phyloP scores from a whole-genome alignment of 306 rosid genomes.

The Rosa lucieae region DNA sequence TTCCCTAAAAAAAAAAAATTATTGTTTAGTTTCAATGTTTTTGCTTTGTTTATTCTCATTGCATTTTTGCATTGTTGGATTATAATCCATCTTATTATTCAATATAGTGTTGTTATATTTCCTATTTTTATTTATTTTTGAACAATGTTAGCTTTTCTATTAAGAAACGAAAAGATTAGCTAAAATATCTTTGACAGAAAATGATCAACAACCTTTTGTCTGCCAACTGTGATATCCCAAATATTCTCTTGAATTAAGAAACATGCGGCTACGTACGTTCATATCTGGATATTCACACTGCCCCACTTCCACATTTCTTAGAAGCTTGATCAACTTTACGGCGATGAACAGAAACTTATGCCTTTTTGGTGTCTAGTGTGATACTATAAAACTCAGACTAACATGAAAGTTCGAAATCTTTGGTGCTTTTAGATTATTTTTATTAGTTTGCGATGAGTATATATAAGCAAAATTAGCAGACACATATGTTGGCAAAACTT shows the following conservation, averaged over 20 bases:
- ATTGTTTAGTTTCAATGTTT: too few species aligned
- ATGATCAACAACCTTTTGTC: background rate
- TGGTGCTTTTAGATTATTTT: background rate
- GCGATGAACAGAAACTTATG: background rate
- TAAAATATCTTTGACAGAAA: background rate
- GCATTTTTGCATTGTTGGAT: too few species aligned
- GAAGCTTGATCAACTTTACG: slow-evolving; percentile 7
- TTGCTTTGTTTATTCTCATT: too few species aligned
- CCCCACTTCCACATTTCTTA: background rate
- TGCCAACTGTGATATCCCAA: slow-evolving; percentile 2
- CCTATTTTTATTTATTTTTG: too few species aligned
- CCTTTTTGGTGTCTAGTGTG: slow-evolving; percentile 10
- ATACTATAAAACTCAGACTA: background rate
- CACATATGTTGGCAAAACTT: slow-evolving; percentile 2
- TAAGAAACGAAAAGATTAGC: background rate
- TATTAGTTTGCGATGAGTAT: background rate
- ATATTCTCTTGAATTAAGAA: background rate
- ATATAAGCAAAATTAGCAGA: background rate
- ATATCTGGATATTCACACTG: background rate
- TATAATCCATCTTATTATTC: too few species aligned
- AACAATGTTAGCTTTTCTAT: background rate
- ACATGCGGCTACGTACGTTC: background rate
- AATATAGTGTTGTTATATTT: too few species aligned
- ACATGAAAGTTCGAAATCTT: background rate
- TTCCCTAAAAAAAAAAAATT: too few species aligned